Evolutionary conservation across 768 basidiomycete species (phyloP).

Genomic region (Russula sp.): DNA sequence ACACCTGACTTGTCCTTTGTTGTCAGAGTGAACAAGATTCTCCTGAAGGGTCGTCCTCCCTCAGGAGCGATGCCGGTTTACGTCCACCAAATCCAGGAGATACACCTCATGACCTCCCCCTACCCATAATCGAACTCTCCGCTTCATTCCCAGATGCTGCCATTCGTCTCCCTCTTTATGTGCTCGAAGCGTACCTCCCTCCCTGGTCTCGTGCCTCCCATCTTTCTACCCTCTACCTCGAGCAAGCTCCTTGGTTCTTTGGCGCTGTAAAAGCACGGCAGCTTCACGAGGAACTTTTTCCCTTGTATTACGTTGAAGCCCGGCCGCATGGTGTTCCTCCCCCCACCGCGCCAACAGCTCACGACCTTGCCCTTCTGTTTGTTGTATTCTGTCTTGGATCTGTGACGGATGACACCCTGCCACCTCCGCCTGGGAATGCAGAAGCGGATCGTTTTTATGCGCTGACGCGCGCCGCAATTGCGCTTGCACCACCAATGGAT

Average conservation of each 20-base stretch:
- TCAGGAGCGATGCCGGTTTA: not conserved
- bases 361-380: conserved; percentile 11
- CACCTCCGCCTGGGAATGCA: conserved; percentile 42
- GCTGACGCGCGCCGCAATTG: conserved; percentile 57
- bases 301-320: conserved; percentile 55
- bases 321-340: not conserved
- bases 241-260: conserved; percentile 78
- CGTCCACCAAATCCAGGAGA: not conserved
- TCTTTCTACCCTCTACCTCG: conserved; percentile 61
- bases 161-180: conserved; percentile 1
- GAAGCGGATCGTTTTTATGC: conserved; percentile 48
- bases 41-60: not conserved
- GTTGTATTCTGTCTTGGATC: conserved; percentile 11
- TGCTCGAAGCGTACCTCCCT: conserved; percentile 44
- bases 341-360: conserved; percentile 3
- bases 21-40: conserved; percentile 9
- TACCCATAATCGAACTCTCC: conserved; percentile 3
- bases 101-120: conserved; percentile 1
- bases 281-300: conserved; percentile 56
- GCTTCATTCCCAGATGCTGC: conserved; percentile 8
- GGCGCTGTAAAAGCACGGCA: conserved; percentile 60
- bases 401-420: conserved; percentile 7
- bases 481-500: conserved; percentile 60
- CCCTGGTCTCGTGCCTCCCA: conserved; percentile 49
- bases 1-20: not conserved